Evolutionary conservation across 2,329 filamentous ascomycete genomes (phyloP).

Genomic region (Microcyclospora tardicrescens): DNA sequence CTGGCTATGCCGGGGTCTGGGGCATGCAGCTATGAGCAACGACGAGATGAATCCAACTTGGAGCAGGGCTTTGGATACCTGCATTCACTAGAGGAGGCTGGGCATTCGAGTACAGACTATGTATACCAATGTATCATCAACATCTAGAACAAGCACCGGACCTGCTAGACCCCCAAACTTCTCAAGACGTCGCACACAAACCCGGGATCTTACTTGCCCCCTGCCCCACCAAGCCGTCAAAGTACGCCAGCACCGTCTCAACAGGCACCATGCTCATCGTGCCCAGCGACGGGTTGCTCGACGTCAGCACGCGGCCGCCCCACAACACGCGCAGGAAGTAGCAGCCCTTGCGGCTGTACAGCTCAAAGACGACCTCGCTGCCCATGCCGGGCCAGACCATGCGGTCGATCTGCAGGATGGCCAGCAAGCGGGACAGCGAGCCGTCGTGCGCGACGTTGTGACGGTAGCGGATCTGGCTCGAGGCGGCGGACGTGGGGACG

Average conservation of each 20-base stretch:
- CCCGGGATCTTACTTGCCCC: constrained; percentile 31
- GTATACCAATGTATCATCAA: too few relatives aligned
- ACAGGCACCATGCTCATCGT: constrained; percentile 57
- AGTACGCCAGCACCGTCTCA: constrained; percentile 51
- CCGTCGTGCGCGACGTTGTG: constrained; percentile 79
- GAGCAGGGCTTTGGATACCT: too few relatives aligned
- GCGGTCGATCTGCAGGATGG: constrained; percentile 55
- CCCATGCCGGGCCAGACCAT: constrained; percentile 87
- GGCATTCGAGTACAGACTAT: too few relatives aligned
- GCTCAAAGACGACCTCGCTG: constrained; percentile 62
- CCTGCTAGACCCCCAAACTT: too few relatives aligned
- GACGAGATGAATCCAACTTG: too few relatives aligned
- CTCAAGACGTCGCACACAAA: constrained; percentile 15
- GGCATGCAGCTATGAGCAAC: too few relatives aligned
- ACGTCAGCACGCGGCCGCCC: constrained; percentile 52
- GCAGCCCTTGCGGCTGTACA: constrained; percentile 41
- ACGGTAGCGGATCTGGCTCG: constrained; percentile 39
- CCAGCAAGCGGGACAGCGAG: constrained; percentile 52
- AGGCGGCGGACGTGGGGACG: constrained; percentile 6
- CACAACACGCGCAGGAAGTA: constrained; percentile 56
- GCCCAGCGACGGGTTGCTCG: constrained; percentile 56
- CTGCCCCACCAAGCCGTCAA: constrained; percentile 56
- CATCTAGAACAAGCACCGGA: too few relatives aligned
- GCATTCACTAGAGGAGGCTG: too few relatives aligned
- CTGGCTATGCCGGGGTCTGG: too few relatives aligned